Conservation (phyloP, 352 stramenopile species). For the Aphanomyces invadans region DNA sequence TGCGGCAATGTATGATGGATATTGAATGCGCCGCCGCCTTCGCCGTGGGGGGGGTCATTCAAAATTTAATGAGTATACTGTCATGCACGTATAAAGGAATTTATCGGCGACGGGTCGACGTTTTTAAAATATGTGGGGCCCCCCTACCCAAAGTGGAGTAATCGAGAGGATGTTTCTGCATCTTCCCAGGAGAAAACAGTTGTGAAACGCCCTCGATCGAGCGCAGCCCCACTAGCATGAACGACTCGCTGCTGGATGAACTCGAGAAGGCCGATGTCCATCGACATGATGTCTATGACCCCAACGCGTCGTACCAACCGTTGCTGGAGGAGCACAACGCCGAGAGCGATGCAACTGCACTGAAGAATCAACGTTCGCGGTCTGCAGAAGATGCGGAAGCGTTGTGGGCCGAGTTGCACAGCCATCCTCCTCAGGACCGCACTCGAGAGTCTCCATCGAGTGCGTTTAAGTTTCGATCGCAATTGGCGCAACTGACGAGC, state of each 20-base stretch:
- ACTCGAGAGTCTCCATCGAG: not conserved
- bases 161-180: not conserved
- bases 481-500: not conserved
- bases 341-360: not conserved
- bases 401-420: conserved; percentile 21
- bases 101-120: no score
- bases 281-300: conserved; percentile 9
- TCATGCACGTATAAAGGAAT: no score
- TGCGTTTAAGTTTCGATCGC: conserved; percentile 17
- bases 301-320: conserved; percentile 13
- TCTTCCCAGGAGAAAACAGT: conserved; percentile 2
- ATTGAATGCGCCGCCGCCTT: no score
- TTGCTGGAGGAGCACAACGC: not conserved
- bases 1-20: no score
- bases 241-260: conserved; percentile 20
- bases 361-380: conserved; percentile 18
- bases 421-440: not conserved
- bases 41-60: no score
- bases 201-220: conserved; percentile 2
- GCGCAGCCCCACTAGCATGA: not conserved
- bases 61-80: no score
- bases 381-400: conserved; percentile 21
- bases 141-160: no score
- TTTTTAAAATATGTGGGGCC: no score
- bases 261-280: conserved; percentile 17